Evolutionary conservation across 805 yeast genomes (phyloP), one percentile per base, ranked within the genome.

Genomic region (Komagataella ulmi): DNA sequence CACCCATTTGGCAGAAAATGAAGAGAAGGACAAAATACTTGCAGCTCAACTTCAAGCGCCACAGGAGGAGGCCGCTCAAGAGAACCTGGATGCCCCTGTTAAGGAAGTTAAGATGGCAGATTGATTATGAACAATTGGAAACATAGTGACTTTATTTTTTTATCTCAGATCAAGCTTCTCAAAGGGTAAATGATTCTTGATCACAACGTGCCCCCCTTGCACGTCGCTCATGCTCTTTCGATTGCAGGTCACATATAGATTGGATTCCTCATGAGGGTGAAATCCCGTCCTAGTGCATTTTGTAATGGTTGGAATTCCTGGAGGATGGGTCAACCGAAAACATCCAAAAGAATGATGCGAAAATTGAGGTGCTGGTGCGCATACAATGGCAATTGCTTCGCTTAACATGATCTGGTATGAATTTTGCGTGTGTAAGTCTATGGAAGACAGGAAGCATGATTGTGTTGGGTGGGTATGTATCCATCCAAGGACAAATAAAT

Each of bases 391-490:
- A 30, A 81, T 73, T 0, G 85, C 81, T 60, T 81, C 88, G 24
- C 83, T 81, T 14, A 81, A 66, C 87, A 81, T 81, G 49, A 80
- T 71, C 63, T 81, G 88, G 61, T 82, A 82, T 2, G 84, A 75
- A 54, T 76, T 77, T 55, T 81, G 87, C 2, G 87, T 81, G 62
- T 82, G 88, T 51, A 81, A 64, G 58, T 81, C 88, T 48, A 81
- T 77, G 0, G 85, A 78, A 10, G 83, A 77, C 61, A 81, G 63
- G 60, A 81, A 81, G 56, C 88, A 81, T n/a, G 84, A 69, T 60
- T 81, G 88, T 8, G 86, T 77, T 5, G 88, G 88, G 60, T 81
- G 88, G 7, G 87, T 82, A 61, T 81, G 88, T 51, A 81, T 82
- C 88, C 88, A 81, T 3, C 88, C 88, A 2, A 81, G 66, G n/a